phyloP scores from a whole-genome alignment of 2,329 filamentous ascomycete species.

The Emergomyces orientalis region DNA sequence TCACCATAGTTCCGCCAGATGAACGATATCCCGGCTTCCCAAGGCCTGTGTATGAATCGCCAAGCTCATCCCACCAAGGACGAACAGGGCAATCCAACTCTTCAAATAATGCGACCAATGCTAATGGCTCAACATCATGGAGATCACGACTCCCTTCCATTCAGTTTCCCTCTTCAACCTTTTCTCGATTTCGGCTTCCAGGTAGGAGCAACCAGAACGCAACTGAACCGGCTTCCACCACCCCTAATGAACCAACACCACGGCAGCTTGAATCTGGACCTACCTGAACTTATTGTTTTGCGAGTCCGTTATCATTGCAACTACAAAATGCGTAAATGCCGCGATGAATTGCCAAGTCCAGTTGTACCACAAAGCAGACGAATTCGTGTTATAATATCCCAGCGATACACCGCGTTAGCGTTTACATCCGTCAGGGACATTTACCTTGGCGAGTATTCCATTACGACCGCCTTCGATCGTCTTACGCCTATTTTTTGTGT shows the following conservation, averaged over 20 bases:
- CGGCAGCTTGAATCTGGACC: conserved; percentile 15
- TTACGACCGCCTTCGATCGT: background rate
- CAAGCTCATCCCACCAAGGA: conserved; percentile 11
- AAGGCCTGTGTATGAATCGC: conserved; percentile 13
- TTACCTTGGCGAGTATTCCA: background rate
- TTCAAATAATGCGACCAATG: conserved; percentile 2
- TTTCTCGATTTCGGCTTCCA: conserved; percentile 10
- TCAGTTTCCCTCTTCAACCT: background rate
- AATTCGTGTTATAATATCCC: background rate
- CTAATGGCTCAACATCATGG: conserved; percentile 7
- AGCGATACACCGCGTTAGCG: background rate
- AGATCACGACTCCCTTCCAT: conserved; percentile 11
- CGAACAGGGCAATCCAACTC: background rate
- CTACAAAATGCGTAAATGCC: background rate
- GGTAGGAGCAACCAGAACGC: background rate
- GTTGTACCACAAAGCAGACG: background rate
- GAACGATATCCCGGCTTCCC: conserved; percentile 19
- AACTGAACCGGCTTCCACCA: background rate
- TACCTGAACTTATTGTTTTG: background rate
- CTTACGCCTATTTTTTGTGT: background rate
- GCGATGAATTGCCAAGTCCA: background rate
- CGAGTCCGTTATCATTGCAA: background rate
- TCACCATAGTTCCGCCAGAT: conserved; percentile 23
- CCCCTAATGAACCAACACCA: conserved; percentile 10
- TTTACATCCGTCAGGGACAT: background rate